These are phyloP conservation scores for Oryza glaberrima DNA, from an alignment of 176 grass and related monocot species.

Conservation along the genomic window DNA sequence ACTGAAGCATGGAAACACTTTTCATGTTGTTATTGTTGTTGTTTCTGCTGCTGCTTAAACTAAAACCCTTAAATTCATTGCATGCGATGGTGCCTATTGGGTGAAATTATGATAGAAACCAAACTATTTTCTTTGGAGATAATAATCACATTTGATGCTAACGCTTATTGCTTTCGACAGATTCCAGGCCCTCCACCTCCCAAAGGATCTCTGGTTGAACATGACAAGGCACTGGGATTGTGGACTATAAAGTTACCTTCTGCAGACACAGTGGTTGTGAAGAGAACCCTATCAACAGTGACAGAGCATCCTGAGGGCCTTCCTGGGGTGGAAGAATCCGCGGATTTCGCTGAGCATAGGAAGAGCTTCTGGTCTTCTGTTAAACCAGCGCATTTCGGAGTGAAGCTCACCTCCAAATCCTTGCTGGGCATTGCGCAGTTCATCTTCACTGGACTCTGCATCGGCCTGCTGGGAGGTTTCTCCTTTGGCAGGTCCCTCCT, in stretches of 20 bases:
- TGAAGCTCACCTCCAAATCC: constrained; percentile 69
- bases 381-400: constrained; percentile 77
- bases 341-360: constrained; percentile 50
- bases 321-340: constrained; percentile 61
- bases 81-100: background rate
- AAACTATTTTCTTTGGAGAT: constrained; percentile 1
- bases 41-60: background rate
- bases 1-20: background rate
- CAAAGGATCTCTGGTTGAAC: constrained; percentile 70
- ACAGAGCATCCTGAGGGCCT: constrained; percentile 70
- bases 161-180: constrained; percentile 48
- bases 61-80: background rate
- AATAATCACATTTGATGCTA: constrained; percentile 16
- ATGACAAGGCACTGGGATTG: constrained; percentile 64
- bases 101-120: background rate
- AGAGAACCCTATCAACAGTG: constrained; percentile 66
- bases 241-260: constrained; percentile 83
- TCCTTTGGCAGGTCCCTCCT: constrained; percentile 69
- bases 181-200: constrained; percentile 82
- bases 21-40: background rate
- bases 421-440: constrained; percentile 43
- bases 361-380: constrained; percentile 72
- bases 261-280: constrained; percentile 73
- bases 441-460: constrained; percentile 60
- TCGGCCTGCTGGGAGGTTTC: constrained; percentile 59